Base-by-base conservation (phyloP, 2,329 filamentous ascomycete species). In the Xylaria sp. region DNA sequence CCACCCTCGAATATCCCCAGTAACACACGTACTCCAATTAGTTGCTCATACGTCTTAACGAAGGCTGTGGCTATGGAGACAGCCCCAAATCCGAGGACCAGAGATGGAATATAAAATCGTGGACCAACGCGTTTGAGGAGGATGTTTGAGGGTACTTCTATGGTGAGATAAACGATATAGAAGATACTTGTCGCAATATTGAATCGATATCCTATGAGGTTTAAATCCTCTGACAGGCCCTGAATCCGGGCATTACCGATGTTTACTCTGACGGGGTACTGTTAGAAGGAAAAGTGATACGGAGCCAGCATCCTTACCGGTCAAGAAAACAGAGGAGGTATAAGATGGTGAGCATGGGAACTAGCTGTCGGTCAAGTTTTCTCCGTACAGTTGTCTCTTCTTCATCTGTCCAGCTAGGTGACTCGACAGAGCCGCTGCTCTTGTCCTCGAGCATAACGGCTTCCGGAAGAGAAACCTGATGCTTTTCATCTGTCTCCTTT, bases 131-230 rank as follows among this genome's bases (percentile, higher is more conserved):
- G 80, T 78, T 88, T 88, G 54, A 89, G 80, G 4, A 88, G 54
- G 66, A 88, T 82, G 73, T 88, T 87, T 75, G 83, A 85, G 2
- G 87, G 87, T 0, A 88, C 81, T 73, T 88, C 87, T 67, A 87
- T 80, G 32, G 85, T 77, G 61, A 87, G 80, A 77, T 88, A 88
- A 65, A 85, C 75, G 68, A 89, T 84, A 78, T 88, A 88, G 80
- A 89, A 88, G 67, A 87, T 83, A 60, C 86, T 87, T 0, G 87
- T 83, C 0, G 85, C 84, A 81, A 85, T 86, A 75, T 88, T 89
- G 81, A 87, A 88, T 13, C 82, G 82, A 60, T 82, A 78, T n/a
- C 84, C 82, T 23, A 76, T 71, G 12, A 88, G 81, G 4, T 83
- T 70, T 2, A 89, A 78, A 35, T 88, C 86, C 13, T 77, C 74